Base-by-base conservation (phyloP, 2,329 filamentous ascomycete genomes). In the Neofusicoccum parvum region DNA sequence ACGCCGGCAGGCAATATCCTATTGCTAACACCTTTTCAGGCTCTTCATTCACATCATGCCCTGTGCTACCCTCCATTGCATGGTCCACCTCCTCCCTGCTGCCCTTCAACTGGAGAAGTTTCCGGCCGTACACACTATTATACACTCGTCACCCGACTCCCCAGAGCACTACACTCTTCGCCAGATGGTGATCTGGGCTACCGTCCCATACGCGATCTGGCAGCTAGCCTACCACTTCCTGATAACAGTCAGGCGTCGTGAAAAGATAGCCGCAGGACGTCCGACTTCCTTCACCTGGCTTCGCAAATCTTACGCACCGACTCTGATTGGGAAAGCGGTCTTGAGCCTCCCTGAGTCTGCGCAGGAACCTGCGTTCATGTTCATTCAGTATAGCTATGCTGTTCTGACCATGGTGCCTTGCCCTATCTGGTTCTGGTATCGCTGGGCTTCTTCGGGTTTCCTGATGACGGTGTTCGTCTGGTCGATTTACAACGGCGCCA, bases 1-100 rank as follows among this genome's bases (percentile, higher is more conserved):
- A 45, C 27, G 39, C 17, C 17, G 34, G 23, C 37, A 56, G 7
- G 34, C 14, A 10, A 10, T 62, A 43, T 14, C 11, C 15, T 11
- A 6, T 17, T 34, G 12, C 6, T 64, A 43, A 62, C 51, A 43
- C 23, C 62, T 23, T 23, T 37, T 6, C 67, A 90, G 88, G 76
- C 85, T 99, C n/a, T 99, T 99, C 81, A 97, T 99, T 71, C 95
- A 99, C 78, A 96, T 99, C 73, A 99, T 99, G 94, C 95, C 95
- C 0, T 97, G 94, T 70, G 94, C 91, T 5, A 92, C 94, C 1
- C 85, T 99, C 12, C 95, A 99, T 78, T 96, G 92, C 74, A 85
- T 99, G 14, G 91, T 97, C 15, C 95, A 99, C 76, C 83, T 98
- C 20, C 83, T 93, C 12, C 80, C 90, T 0, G 78, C 86, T 1